Evolutionary conservation across 495 filamentous ascomycete species (phyloP).

Genomic region (Xylaria palmicola): DNA sequence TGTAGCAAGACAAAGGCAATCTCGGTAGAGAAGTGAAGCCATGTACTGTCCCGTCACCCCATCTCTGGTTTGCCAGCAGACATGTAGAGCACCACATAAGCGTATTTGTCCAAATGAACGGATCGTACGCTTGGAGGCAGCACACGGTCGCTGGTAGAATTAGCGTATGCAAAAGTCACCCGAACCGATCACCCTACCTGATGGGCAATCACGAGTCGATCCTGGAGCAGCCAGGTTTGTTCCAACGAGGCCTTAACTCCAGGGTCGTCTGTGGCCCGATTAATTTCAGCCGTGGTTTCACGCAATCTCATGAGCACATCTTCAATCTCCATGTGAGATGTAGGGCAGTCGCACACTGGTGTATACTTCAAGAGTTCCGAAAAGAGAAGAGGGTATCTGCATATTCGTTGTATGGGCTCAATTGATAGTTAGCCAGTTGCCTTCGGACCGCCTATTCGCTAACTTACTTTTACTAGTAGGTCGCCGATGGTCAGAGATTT

Average conservation of each 20-base stretch:
- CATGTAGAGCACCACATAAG: conserved; percentile 84
- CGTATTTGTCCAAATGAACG: conserved; percentile 77
- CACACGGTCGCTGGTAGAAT: conserved; percentile 37
- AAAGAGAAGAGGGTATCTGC: conserved; percentile 88
- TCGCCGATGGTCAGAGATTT: conserved; percentile 80
- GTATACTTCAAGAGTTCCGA: conserved; percentile 78
- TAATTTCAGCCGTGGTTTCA: conserved; percentile 70
- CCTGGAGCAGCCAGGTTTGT: conserved; percentile 75
- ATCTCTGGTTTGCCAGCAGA: conserved; percentile 72
- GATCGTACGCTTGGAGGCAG: conserved; percentile 55
- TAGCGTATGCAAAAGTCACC: conserved; percentile 18
- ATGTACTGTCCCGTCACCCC: conserved; percentile 75
- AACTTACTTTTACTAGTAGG: conserved; percentile 82
- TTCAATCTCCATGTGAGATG: conserved; percentile 73
- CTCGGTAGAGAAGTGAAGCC: conserved; percentile 80
- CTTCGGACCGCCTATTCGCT: background rate
- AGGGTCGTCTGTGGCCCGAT: conserved; percentile 68
- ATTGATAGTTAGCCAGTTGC: conserved; percentile 18
- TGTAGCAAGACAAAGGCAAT: conserved; percentile 76
- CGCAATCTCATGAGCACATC: conserved; percentile 70
- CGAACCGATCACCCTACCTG: conserved; percentile 49
- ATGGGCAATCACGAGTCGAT: conserved; percentile 69
- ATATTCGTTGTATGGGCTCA: conserved; percentile 93
- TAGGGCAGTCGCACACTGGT: conserved; percentile 77
- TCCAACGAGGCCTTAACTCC: conserved; percentile 59